phyloP scores from a whole-genome alignment of 2,329 filamentous ascomycete species.

The Nothophoma quercina region DNA sequence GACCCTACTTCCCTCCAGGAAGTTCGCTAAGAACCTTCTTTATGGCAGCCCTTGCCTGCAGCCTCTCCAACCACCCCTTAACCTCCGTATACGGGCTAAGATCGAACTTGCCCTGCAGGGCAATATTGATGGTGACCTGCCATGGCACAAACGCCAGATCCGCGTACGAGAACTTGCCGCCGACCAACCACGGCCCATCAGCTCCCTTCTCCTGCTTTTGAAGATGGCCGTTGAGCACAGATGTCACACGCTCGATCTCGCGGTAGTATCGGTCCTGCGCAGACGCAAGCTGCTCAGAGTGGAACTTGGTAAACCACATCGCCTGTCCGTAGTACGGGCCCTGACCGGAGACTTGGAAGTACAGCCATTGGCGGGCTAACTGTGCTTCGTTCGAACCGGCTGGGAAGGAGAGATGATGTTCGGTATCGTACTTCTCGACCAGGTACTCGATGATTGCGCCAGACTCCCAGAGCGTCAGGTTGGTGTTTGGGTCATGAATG shows the following conservation, averaged over 20 bases:
- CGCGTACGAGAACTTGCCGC: constrained; percentile 34
- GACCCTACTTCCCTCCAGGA: neutral
- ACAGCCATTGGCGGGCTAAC: constrained; percentile 55
- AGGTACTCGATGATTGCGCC: constrained; percentile 57
- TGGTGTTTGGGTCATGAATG: constrained; percentile 56
- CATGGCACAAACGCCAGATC: constrained; percentile 39
- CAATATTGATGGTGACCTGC: constrained; percentile 19
- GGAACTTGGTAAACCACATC: constrained; percentile 48
- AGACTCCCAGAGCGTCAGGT: constrained; percentile 54
- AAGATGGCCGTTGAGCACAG: constrained; percentile 56
- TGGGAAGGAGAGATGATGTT: constrained; percentile 48
- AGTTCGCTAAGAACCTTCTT: neutral
- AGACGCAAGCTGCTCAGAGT: constrained; percentile 54
- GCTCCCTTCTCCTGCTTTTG: constrained; percentile 28
- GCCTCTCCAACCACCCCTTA: constrained; percentile 26
- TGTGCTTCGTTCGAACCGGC: constrained; percentile 46
- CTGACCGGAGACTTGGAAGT: constrained; percentile 54
- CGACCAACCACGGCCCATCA: constrained; percentile 43
- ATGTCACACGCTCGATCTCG: constrained; percentile 57
- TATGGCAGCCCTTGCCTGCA: constrained; percentile 10
- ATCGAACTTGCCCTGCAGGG: constrained; percentile 19
- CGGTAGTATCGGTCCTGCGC: constrained; percentile 58
- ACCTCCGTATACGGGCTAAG: constrained; percentile 23
- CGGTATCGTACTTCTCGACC: constrained; percentile 54
- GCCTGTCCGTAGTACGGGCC: constrained; percentile 56